Evolutionary conservation across 768 basidiomycete genomes (phyloP).

Genomic region (Leccinum uliginosum): DNA sequence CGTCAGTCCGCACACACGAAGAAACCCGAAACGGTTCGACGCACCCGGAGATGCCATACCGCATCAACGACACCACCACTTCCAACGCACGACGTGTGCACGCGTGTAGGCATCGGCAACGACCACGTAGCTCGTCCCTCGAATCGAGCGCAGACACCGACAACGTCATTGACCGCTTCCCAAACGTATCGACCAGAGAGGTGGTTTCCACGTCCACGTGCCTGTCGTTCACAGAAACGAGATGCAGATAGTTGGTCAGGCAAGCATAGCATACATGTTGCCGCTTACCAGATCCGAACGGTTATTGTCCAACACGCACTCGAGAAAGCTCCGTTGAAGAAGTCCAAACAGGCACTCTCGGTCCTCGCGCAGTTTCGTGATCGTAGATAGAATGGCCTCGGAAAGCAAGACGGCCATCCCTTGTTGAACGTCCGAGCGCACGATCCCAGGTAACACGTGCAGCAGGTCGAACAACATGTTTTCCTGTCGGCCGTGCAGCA

Average conservation of each 20-base stretch:
- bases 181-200: no score
- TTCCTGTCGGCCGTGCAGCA: slow-evolving; percentile 80
- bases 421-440: slow-evolving; percentile 60
- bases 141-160: no score
- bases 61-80: no score
- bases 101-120: no score
- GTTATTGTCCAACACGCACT: slow-evolving; percentile 71
- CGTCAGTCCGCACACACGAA: no score
- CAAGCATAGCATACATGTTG: slow-evolving; percentile 76
- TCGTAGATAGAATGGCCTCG: slow-evolving; percentile 49
- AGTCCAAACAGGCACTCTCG: slow-evolving; percentile 74
- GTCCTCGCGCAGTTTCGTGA: slow-evolving; percentile 85
- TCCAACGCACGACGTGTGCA: no score
- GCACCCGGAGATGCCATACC: no score
- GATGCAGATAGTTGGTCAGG: slow-evolving; percentile 83
- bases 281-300: slow-evolving; percentile 87
- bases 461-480: slow-evolving; percentile 88
- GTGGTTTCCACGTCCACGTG: slow-evolving; percentile 6
- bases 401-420: slow-evolving; percentile 57
- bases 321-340: slow-evolving; percentile 60
- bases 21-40: no score
- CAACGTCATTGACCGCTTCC: no score
- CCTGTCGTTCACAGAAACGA: slow-evolving; percentile 33
- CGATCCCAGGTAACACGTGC: slow-evolving; percentile 73
- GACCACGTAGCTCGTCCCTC: no score